phyloP scores from a whole-genome alignment of 139 green algal genomes.

The Chlorella sp. region DNA sequence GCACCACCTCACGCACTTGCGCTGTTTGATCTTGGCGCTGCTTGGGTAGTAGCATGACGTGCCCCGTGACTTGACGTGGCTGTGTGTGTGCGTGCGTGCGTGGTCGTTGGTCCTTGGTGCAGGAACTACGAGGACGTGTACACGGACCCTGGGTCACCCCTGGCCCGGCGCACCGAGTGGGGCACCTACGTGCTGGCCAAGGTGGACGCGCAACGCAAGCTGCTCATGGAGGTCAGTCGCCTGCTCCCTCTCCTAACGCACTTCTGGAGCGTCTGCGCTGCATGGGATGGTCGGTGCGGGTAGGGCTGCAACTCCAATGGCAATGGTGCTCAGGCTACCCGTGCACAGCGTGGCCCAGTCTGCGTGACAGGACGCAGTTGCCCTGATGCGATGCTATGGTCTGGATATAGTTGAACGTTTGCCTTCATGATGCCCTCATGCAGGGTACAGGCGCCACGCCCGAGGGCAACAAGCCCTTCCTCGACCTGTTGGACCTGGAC shows the following conservation, averaged over 20 bases:
- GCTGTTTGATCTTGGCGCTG: background rate
- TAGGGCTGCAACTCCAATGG: too few species aligned
- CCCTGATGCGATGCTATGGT: background rate
- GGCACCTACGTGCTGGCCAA: conserved; percentile 76
- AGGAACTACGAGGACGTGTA: conserved; percentile 92
- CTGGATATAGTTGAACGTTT: background rate
- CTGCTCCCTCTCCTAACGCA: too few species aligned
- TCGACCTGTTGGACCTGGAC: conserved; percentile 78
- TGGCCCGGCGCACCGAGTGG: conserved; percentile 56
- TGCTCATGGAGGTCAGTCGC: conserved; percentile 69
- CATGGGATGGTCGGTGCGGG: too few species aligned
- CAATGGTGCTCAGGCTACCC: too few species aligned
- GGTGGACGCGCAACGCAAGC: conserved; percentile 44
- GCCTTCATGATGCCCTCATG: background rate
- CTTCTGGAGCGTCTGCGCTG: too few species aligned
- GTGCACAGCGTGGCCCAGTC: background rate
- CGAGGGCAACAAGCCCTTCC: conserved; percentile 85
- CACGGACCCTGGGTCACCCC: conserved; percentile 79
- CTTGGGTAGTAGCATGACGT: background rate
- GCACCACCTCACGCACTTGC: background rate
- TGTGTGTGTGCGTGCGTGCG: background rate
- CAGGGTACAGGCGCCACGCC: conserved; percentile 68
- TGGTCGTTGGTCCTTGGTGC: background rate
- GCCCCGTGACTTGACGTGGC: background rate
- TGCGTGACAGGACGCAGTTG: background rate